These are phyloP conservation scores for Boletellus deceptivus DNA, from an alignment of 1,284 basidiomycete species.

Conservation along the genomic window DNA sequence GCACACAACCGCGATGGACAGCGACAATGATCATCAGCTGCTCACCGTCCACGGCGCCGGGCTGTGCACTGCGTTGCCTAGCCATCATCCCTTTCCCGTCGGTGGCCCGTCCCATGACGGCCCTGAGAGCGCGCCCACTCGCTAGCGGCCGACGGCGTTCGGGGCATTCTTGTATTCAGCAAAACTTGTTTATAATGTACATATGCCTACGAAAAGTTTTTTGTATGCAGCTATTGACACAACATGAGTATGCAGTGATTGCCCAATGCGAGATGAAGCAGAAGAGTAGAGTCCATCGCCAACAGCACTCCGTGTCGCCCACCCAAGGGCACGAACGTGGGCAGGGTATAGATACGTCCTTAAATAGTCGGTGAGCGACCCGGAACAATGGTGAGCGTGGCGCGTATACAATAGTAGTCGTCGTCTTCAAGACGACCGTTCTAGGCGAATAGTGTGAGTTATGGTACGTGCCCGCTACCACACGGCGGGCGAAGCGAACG, in stretches of 20 bases:
- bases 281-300: conserved; percentile 13
- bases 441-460: conserved; percentile 25
- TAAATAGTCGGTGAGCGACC: conserved; percentile 30
- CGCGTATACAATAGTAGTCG: conserved; percentile 29
- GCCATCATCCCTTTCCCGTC: neutral
- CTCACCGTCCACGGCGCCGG: conserved; percentile 7
- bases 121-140: too few relatives aligned
- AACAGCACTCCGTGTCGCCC: conserved; percentile 23
- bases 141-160: too few relatives aligned
- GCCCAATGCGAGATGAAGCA: conserved; percentile 37
- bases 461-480: conserved; percentile 40
- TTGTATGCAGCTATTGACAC: conserved; percentile 38
- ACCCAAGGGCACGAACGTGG: conserved; percentile 14
- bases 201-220: conserved; percentile 32
- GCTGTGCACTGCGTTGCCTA: conserved; percentile 16
- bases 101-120: too few relatives aligned
- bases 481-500: conserved; percentile 44
- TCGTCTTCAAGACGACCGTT: conserved; percentile 33
- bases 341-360: conserved; percentile 35
- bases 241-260: conserved; percentile 34
- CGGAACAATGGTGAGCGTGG: conserved; percentile 9
- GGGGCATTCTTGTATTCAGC: conserved; percentile 20
- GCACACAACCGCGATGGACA: neutral
- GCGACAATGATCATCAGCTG: conserved; percentile 15
- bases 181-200: conserved; percentile 34